Base-by-base conservation (phyloP, 129 eudicot species). In the Escallonia rubra region DNA sequence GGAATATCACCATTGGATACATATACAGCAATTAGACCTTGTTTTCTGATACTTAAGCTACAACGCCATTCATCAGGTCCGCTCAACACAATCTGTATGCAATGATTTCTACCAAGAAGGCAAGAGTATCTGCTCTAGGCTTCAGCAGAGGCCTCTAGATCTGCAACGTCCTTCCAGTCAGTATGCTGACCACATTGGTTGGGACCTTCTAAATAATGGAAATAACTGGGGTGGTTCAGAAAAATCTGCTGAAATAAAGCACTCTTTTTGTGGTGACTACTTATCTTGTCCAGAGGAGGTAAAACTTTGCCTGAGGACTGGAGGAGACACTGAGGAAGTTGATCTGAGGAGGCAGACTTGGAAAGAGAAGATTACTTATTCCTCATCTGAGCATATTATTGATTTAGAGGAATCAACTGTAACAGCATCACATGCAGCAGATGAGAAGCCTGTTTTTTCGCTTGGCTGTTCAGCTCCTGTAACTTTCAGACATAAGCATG, bases 221-320 rank as follows among this genome's bases (percentile, higher is more conserved):
- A 8, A 68, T 57, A 54, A 44, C 10, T 45, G 8, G 62, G 58
- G 41, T 61, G 34, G 51, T 61, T 15, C 57, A 16, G 56, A 55
- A 58, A 59, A 14, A n/a, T 68, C 61, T 54, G 48, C 41, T 23
- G 76, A 55, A 49, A 16, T 41, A 38, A 74, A 56, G 57, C 41
- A 57, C 56, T 46, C 63, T n/a, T 67, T 50, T 41, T 57, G 41
- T 61, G 63, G 66, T 65, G 74, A 71, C 6, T 56, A 64, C 46
- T 70, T 13, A 65, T 65, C 43, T 41, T 71, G 66, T 76, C 63
- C 57, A n/a, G 83, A 75, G 48, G 83, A 78, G 67, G 68, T 76
- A 51, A 61, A 83, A 49, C 87, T 85, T 77, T 64, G 80, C 63
- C 72, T 86, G 74, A 71, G 82, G 76, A 74, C 81, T 57, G 84